Base-by-base conservation (phyloP, 352 stramenopile species). In the Phytophthora crassamura region DNA sequence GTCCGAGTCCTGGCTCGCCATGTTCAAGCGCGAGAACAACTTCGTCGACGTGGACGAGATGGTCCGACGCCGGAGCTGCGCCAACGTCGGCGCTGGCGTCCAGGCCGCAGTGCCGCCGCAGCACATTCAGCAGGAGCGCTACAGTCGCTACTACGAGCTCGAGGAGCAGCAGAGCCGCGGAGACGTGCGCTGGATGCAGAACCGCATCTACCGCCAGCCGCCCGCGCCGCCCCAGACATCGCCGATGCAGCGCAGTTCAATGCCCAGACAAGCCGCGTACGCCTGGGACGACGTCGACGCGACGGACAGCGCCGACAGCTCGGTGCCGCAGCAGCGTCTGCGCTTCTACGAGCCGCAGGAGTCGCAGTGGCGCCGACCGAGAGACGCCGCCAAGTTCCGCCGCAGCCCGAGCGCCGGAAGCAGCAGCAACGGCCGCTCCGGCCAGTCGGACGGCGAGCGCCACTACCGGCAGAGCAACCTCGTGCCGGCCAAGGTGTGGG, bases 401-500 rank as follows among this genome's bases (percentile, higher is more conserved):
- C 50, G 58, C 34, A 75, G 64, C 16, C 51, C 53, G 32, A 75
- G 58, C 45, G 43, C 49, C 10, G 56, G 48, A 38, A n/a, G n/a
- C n/a, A 69, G 51, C 38, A 66, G 40, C 49, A 67, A 50, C 16
- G 32, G 49, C 16, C 59, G 46, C n/a, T 51, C 54, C 1, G 33
- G 28, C 11, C 42, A 64, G 28, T 62, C 49, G 3, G 69, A 82
- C 20, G 65, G 64, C 46, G 59, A 74, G 12, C 65, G 69, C 30
- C 65, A 68, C 36, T 90, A 79, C 43, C 69, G 68, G 0, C 74
- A 90, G 40, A 90, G 77, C 67, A 83, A 86, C 58, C 68, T 71
- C 3, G 83, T 91, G 16, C 71, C 83, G 0, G 59, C 75, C 7
- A 82, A 89, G 39, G 82, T 84, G 14, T 91, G 80, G 79, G 75